Conservation (phyloP, 345 rosid genomes). For the Rhodomyrtus tomentosa region DNA sequence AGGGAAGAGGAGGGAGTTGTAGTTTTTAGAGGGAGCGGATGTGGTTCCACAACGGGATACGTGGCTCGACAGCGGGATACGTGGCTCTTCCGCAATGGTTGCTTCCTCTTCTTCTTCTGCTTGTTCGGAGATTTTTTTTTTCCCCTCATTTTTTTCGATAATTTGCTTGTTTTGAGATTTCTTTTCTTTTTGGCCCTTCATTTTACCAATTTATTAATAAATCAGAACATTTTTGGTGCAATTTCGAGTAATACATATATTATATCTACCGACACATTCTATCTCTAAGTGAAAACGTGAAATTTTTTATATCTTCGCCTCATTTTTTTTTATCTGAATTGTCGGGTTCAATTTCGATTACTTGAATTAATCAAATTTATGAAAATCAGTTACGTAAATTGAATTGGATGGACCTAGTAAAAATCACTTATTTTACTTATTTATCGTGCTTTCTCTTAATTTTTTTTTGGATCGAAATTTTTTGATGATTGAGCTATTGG, state of each 20-base stretch:
- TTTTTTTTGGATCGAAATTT: too few species aligned
- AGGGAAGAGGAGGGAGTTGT: background rate
- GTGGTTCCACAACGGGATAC: conserved; percentile 41
- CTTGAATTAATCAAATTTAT: accelerated
- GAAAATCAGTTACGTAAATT: background rate
- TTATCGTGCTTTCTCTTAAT: background rate
- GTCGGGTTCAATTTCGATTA: background rate
- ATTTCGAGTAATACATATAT: background rate
- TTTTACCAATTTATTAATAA: background rate
- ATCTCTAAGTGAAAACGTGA: accelerated
- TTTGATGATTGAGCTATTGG: background rate
- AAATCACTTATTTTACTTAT: accelerated
- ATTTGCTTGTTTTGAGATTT: background rate
- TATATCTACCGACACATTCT: accelerated
- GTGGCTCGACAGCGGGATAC: conserved; percentile 37
- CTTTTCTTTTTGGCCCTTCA: background rate
- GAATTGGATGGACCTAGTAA: background rate
- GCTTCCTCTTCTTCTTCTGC: background rate
- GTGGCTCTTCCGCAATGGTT: conserved; percentile 32
- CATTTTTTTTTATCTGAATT: accelerated
- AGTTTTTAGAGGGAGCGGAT: conserved; percentile 19
- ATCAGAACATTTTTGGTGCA: background rate
- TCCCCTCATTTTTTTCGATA: background rate
- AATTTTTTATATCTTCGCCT: background rate
- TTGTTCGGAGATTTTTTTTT: background rate